Percentiles rank a stretch among this genome's conserved stretches.
These are phyloP conservation scores for Pharnaceum exiguum DNA, from an alignment of 148 eudicot species.

Conservation along the genomic window DNA sequence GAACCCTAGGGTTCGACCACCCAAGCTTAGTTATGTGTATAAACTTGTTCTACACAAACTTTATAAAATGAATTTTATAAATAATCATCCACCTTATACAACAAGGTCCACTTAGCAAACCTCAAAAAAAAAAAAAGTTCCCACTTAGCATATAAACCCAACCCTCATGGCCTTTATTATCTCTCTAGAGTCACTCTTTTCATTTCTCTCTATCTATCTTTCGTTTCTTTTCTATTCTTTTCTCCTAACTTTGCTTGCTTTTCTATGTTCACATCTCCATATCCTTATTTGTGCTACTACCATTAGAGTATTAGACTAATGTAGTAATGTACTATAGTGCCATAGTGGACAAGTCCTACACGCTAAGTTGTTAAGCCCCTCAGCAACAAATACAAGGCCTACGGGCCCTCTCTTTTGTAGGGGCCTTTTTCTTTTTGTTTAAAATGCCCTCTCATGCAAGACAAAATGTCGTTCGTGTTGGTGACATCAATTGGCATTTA, in stretches of 20 bases:
- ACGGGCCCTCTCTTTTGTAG: neutral
- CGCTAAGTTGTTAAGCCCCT: slow-evolving; percentile 24
- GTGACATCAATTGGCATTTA: too few relatives aligned
- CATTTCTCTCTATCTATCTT: neutral
- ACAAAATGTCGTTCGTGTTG: neutral
- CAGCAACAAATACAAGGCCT: too few relatives aligned
- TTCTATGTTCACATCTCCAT: slow-evolving; percentile 16
- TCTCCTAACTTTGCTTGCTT: slow-evolving; percentile 6
- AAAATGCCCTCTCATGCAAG: slow-evolving; percentile 10
- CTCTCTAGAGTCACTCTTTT: neutral
- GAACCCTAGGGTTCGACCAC: too few relatives aligned
- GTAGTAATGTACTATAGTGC: neutral
- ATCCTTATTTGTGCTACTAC: slow-evolving; percentile 1
- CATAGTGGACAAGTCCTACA: slow-evolving; percentile 15
- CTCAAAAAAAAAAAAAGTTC: too few relatives aligned
- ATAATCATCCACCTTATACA: too few relatives aligned
- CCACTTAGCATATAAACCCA: too few relatives aligned
- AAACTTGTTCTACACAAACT: too few relatives aligned
- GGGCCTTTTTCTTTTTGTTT: neutral
- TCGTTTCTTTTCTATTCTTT: neutral
- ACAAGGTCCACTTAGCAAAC: too few relatives aligned
- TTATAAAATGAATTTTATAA: too few relatives aligned
- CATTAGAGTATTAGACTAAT: neutral
- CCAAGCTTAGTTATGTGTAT: too few relatives aligned
- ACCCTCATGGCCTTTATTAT: too few relatives aligned